These are phyloP conservation scores for Cichorium intybus DNA, from an alignment of 140 eudicot genomes.

Conservation along the genomic window DNA sequence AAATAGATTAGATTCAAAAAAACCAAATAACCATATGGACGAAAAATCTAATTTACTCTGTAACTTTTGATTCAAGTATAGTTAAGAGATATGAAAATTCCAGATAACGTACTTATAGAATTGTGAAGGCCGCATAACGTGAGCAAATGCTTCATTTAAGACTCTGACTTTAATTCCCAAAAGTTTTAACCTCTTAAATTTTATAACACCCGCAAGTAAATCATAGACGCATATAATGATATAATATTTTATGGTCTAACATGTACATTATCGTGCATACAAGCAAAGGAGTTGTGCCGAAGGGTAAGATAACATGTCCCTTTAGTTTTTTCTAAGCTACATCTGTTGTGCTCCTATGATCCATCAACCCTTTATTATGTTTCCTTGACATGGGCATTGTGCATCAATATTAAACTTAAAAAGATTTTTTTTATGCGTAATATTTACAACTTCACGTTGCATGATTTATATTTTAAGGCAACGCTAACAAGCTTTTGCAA, in stretches of 20 bases:
- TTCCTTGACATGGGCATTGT: not conserved
- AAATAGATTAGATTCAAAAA: no score
- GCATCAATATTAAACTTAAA: not conserved
- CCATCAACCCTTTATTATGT: not conserved
- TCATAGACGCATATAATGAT: no score
- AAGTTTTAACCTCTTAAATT: not conserved
- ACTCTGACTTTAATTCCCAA: no score
- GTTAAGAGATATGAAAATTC: no score
- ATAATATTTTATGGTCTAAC: not conserved
- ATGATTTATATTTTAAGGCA: slow-evolving; percentile 15
- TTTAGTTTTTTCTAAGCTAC: slow-evolving; percentile 20
- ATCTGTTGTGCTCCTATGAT: slow-evolving; percentile 5
- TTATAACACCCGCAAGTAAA: not conserved
- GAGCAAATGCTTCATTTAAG: no score
- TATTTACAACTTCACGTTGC: not conserved
- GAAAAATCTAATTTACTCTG: no score
- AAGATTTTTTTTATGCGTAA: no score
- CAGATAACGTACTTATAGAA: no score
- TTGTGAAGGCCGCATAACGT: no score
- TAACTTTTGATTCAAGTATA: no score
- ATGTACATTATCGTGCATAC: slow-evolving; percentile 13
- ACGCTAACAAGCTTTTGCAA: slow-evolving; percentile 17
- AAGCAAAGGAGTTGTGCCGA: slow-evolving; percentile 8
- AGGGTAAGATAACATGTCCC: not conserved
- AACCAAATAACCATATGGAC: no score